phyloP scores from a whole-genome alignment of 805 yeast species.

The Jamesozyma spencerorum region DNA sequence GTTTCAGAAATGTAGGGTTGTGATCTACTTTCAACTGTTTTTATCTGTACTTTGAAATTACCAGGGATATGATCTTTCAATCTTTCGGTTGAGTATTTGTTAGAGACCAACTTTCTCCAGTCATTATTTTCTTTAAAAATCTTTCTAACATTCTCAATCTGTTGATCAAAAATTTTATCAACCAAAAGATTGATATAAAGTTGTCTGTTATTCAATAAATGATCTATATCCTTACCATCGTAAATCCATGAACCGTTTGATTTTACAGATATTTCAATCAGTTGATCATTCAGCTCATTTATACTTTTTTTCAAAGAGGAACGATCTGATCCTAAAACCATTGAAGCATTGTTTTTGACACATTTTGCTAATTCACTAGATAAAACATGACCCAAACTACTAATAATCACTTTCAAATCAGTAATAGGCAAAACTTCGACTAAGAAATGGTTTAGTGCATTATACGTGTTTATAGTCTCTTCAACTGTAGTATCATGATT shows the following conservation, averaged over 20 bases:
- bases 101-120: not conserved
- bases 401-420: not conserved
- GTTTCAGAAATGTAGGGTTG: no score
- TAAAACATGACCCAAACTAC: conserved; percentile 14
- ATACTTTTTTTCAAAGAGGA: conserved; percentile 6
- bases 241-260: conserved; percentile 11
- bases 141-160: conserved; percentile 11
- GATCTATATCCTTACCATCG: conserved; percentile 11
- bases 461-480: conserved; percentile 7
- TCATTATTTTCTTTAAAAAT: conserved; percentile 7
- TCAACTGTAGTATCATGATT: not conserved
- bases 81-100: no score
- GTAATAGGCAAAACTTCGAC: not conserved
- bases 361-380: conserved; percentile 19
- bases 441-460: conserved; percentile 7
- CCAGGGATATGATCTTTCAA: no score
- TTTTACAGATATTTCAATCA: conserved; percentile 8
- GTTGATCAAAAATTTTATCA: conserved; percentile 19
- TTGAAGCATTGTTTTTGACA: conserved; percentile 16
- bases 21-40: no score
- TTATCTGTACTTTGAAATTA: no score
- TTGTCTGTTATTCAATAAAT: conserved; percentile 16
- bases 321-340: conserved; percentile 11
- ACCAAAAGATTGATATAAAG: conserved; percentile 18
- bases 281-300: conserved; percentile 6